These are phyloP conservation scores for Neonectria punicea DNA, from an alignment of 2,329 filamentous ascomycete species.

Conservation along the genomic window DNA sequence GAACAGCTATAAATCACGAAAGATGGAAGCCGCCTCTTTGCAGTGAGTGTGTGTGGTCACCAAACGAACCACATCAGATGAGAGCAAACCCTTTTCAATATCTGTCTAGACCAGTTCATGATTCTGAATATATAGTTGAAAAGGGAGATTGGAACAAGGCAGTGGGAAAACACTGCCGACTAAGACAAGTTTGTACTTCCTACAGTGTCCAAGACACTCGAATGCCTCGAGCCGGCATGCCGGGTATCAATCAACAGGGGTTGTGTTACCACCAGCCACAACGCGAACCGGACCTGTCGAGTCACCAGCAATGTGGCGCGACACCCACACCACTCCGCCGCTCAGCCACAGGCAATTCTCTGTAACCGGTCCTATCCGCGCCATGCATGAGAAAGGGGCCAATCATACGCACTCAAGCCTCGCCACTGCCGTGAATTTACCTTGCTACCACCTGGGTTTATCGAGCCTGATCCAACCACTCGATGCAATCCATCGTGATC, in stretches of 20 bases:
- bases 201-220: neutral
- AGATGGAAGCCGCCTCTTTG: too few relatives aligned
- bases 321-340: neutral
- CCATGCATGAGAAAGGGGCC: constrained; percentile 18
- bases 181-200: neutral
- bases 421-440: constrained; percentile 35
- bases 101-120: too few relatives aligned
- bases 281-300: neutral
- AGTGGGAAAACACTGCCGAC: neutral
- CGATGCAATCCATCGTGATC: constrained; percentile 44
- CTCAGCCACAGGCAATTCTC: constrained; percentile 18
- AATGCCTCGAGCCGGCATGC: neutral
- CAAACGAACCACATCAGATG: too few relatives aligned
- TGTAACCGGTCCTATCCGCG: constrained; percentile 21
- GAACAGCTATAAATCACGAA: too few relatives aligned
- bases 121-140: neutral
- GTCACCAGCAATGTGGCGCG: neutral
- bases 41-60: too few relatives aligned
- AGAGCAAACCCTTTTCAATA: too few relatives aligned
- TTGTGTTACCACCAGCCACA: neutral
- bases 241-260: neutral
- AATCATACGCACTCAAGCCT: constrained; percentile 28
- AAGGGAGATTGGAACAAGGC: neutral
- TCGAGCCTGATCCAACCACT: constrained; percentile 36
- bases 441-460: constrained; percentile 26